phyloP scores from a whole-genome alignment of 73 alveolate genomes.

The Blepharisma japonicum region DNA sequence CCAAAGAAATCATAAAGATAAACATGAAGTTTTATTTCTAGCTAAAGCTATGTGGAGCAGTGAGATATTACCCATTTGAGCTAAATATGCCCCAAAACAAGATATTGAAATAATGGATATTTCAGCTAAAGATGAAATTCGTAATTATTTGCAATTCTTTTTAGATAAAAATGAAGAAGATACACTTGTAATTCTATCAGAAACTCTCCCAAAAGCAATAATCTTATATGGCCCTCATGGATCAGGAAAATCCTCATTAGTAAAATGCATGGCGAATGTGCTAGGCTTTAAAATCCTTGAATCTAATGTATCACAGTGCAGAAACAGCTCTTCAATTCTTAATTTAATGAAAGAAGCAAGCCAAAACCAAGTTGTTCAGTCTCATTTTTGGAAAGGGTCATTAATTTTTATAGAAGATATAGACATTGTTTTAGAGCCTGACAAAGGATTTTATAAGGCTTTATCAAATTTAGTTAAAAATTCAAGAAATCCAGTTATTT shows the following conservation, averaged over 20 bases:
- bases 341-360: neutral
- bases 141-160: no score
- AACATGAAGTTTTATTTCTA: no score
- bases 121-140: no score
- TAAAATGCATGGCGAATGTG: neutral
- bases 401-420: slow-evolving; percentile 10
- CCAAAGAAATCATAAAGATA: no score
- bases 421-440: slow-evolving; percentile 13
- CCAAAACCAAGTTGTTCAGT: neutral
- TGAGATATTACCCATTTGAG: no score
- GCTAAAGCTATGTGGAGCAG: no score
- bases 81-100: no score
- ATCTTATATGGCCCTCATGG: slow-evolving; percentile 6
- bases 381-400: neutral
- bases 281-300: neutral
- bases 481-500: no score
- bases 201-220: neutral
- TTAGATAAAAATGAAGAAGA: no score
- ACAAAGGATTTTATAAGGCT: slow-evolving; percentile 16
- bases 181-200: no score
- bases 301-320: neutral
- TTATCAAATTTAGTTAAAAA: neutral
- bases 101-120: no score
- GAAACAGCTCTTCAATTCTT: neutral
- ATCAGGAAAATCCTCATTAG: neutral